phyloP scores from a whole-genome alignment of 2,329 filamentous ascomycete species.

The Aspergillus sp. region DNA sequence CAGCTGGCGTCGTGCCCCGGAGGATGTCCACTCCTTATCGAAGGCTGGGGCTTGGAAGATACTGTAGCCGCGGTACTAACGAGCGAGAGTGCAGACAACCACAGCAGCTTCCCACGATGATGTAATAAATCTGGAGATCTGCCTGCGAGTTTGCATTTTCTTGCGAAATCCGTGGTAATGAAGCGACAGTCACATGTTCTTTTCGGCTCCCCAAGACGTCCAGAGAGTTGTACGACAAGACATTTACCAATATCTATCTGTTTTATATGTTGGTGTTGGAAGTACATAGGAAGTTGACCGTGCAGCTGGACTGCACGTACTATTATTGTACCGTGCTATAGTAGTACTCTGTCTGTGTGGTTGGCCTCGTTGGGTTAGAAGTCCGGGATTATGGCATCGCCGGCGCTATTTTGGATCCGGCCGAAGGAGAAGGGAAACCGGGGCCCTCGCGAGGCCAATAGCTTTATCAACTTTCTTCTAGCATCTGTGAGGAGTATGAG shows the following conservation, averaged over 20 bases:
- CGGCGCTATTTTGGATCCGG: constrained; percentile 2
- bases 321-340: not conserved
- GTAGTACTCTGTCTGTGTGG: too few relatives aligned
- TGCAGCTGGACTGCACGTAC: not conserved
- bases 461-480: not conserved
- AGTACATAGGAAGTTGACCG: not conserved
- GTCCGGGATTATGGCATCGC: not conserved
- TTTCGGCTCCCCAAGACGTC: not conserved
- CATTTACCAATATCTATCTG: not conserved
- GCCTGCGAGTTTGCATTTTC: not conserved
- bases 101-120: not conserved
- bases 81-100: not conserved
- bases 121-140: not conserved
- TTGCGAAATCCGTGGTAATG: not conserved
- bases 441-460: not conserved
- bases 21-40: not conserved
- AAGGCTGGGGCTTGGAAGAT: not conserved
- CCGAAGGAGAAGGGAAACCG: not conserved
- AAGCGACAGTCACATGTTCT: constrained; percentile 5
- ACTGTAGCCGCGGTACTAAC: not conserved
- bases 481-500: not conserved
- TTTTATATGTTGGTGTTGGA: not conserved
- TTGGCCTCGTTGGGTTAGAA: not conserved
- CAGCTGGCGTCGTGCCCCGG: constrained; percentile 5
- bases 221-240: not conserved